phyloP scores from a whole-genome alignment of 2,329 filamentous ascomycete species.

The Colletotrichum simmondsii region DNA sequence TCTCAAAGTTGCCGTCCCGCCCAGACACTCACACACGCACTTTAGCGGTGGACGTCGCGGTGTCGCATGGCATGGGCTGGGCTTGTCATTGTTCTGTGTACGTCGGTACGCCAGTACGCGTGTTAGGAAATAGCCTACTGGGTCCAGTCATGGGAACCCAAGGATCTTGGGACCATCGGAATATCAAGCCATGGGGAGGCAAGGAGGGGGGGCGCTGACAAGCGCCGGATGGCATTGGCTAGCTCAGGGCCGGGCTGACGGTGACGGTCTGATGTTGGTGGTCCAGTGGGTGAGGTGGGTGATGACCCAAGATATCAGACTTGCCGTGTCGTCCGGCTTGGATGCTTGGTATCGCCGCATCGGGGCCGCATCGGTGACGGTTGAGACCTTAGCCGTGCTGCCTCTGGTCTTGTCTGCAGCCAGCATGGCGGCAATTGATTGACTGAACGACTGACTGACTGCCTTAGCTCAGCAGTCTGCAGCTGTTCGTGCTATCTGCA shows the following conservation, averaged over 20 bases:
- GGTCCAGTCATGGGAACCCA: neutral
- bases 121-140: conserved; percentile 9
- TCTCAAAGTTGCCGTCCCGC: neutral
- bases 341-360: conserved; percentile 8
- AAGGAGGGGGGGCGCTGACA: neutral
- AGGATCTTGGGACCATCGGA: neutral
- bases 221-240: neutral
- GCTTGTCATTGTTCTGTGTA: neutral
- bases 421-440: neutral
- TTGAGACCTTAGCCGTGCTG: neutral
- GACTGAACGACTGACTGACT: neutral
- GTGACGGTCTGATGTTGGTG: neutral
- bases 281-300: neutral
- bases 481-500: neutral
- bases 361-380: neutral
- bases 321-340: conserved; percentile 18
- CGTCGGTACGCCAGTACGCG: neutral
- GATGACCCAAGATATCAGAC: neutral
- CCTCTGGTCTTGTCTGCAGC: no score
- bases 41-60: neutral
- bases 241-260: neutral
- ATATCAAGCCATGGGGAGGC: neutral
- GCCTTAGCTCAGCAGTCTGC: neutral
- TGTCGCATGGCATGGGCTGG: neutral
- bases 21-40: neutral